phyloP scores from a whole-genome alignment of 805 yeast genomes.

The Blastobotrys terrestris region DNA sequence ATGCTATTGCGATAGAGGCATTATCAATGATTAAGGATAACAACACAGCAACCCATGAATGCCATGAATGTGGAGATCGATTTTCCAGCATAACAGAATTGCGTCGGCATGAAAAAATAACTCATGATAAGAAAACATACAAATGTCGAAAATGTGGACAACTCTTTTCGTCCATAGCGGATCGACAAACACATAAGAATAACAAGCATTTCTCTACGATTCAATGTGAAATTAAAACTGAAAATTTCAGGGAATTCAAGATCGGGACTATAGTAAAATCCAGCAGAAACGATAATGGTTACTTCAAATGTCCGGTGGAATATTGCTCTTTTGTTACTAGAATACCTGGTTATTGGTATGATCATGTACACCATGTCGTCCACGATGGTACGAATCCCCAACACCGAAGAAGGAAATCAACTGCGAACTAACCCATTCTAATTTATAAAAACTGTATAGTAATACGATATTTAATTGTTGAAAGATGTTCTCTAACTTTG shows the following conservation, averaged over 20 bases:
- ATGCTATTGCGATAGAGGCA: neutral
- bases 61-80: constrained; percentile 18
- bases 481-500: too few relatives aligned
- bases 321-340: constrained; percentile 24
- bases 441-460: neutral
- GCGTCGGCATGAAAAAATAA: constrained; percentile 19
- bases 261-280: constrained; percentile 15
- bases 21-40: neutral
- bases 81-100: constrained; percentile 17
- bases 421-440: constrained; percentile 3
- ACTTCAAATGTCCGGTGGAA: constrained; percentile 20
- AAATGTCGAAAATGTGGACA: constrained; percentile 24
- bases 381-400: constrained; percentile 25
- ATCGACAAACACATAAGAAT: constrained; percentile 25
- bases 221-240: constrained; percentile 14
- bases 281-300: constrained; percentile 20
- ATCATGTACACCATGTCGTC: constrained; percentile 22
- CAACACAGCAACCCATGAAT: constrained; percentile 9
- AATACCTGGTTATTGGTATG: constrained; percentile 24
- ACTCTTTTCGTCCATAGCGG: constrained; percentile 23
- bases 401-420: constrained; percentile 13
- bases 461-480: neutral
- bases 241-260: constrained; percentile 20
- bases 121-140: constrained; percentile 18
- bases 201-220: constrained; percentile 22